Base-by-base conservation (phyloP, 2,329 filamentous ascomycete species). In the Stachybotrys chartarum region DNA sequence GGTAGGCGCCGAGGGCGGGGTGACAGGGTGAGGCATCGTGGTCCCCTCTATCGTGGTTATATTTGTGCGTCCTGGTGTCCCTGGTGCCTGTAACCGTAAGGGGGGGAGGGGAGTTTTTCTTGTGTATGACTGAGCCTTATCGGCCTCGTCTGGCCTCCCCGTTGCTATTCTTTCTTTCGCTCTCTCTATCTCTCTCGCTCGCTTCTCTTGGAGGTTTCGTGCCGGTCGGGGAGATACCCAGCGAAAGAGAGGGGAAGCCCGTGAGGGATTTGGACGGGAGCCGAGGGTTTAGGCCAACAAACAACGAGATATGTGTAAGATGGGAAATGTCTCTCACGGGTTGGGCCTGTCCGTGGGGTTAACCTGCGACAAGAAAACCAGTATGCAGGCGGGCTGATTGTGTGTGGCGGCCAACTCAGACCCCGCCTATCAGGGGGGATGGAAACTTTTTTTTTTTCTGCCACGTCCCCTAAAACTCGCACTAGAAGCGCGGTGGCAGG, bases 11-110 rank as follows among this genome's bases (percentile, higher is more conserved):
- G 66, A 64, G 56, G 76, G 77, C 65, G 77, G 75, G 63, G 76
- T 72, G 59, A 77, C 70, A 58, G 74, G 74, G 64, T 78, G 76
- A 76, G 76, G 75, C 76, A 78, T 79, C 60, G 63, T 66, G 58
- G 55, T 51, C 31, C 51, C 59, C 39, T 52, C 47, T 51, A n/a
- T 56, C 53, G 54, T 30, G 12, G 17, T 11, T 49, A 45, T 53
- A 10, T 39, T 42, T 24, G n/a, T n/a, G 39, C n/a, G 39, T 44
- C 39, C 39, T 44, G 11, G 39, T 11, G 11, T 44, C 39, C 11
- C n/a, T 12, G 39, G 39, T 44, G 39, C n/a, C 39, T 12, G 39
- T n/a, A 18, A 47, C 39, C 30, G 45, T 45, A 32, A 45, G 42
- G 32, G n/a, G n/a, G n/a, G 10, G 45, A 48, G 32, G 47, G 24